Evolutionary conservation across 345 rosid genomes (phyloP), one percentile per base, ranked within the genome.

Genomic region (Toxicodendron radicans): DNA sequence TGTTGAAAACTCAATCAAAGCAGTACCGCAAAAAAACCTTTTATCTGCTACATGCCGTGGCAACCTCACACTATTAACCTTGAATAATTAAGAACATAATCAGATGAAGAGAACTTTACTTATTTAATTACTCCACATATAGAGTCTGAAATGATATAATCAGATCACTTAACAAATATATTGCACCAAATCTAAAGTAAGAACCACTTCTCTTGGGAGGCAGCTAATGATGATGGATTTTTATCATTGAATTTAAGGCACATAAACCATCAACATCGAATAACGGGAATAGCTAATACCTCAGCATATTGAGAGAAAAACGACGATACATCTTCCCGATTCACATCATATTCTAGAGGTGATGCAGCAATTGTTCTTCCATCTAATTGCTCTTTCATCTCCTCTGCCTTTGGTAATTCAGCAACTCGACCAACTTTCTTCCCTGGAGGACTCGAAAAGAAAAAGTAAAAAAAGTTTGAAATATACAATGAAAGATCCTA

Each of bases 21-120:
- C 97, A 78, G 92, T 86, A 48, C 99, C 99, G 82, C 84, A 85
- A 76, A 93, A 89, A 13, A 85, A 70, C 78, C 85, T 89, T 46
- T 85, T 79, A 79, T 93, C 93, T 51, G 84, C 92, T 21, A 88
- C 86, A 85, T 88, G 98, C 51, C 88, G 91, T 75, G 99, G 98
- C 86, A 95, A 64, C 82, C 98, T 93, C 83, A 95, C 90, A 73
- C 98, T 93, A 70, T 85, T 87, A 30, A 95, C 93, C 99, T 93
- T 86, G 45, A 73, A 79, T 0, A 57, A 20, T 35, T 12, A 59
- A 32, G 59, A 56, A 72, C 21, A 59, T 11, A 27, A 57, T 51
- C 60, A 82, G 18, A n/a, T 53, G 30, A 24, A 30, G 51, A 30
- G 41, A 71, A 52, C 7, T 73, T 35, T 27, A 33, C 21, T 21